phyloP scores from a whole-genome alignment of 345 rosid species.

The Punica granatum region DNA sequence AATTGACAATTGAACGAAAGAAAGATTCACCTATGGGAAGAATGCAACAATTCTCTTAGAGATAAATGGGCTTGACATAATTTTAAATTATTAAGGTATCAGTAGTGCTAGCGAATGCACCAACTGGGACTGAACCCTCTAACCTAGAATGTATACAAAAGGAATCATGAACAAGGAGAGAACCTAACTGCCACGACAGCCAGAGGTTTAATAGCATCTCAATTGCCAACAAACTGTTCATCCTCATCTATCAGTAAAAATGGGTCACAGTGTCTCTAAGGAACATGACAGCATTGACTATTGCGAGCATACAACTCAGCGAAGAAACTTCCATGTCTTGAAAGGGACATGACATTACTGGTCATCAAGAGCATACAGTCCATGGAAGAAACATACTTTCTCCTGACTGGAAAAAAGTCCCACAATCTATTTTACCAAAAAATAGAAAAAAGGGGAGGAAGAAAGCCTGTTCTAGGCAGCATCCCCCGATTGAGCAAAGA shows the following conservation, averaged over 20 bases:
- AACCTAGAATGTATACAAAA: too few species aligned
- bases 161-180: background rate
- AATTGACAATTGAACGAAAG: background rate
- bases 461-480: too few species aligned
- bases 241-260: background rate
- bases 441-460: background rate
- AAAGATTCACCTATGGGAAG: background rate
- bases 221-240: background rate
- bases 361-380: background rate
- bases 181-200: background rate
- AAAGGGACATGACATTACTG: background rate
- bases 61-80: background rate
- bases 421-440: background rate
- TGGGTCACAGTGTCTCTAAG: background rate
- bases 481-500: background rate
- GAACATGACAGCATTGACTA: too few species aligned
- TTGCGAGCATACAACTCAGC: too few species aligned
- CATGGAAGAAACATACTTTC: background rate
- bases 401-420: too few species aligned
- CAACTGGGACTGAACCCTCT: too few species aligned
- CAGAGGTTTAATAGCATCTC: background rate
- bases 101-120: background rate
- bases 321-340: too few species aligned
- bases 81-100: background rate
- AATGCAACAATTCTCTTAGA: background rate